phyloP scores from a whole-genome alignment of 208 protist species.

The Endotrypanum monterogeii region DNA sequence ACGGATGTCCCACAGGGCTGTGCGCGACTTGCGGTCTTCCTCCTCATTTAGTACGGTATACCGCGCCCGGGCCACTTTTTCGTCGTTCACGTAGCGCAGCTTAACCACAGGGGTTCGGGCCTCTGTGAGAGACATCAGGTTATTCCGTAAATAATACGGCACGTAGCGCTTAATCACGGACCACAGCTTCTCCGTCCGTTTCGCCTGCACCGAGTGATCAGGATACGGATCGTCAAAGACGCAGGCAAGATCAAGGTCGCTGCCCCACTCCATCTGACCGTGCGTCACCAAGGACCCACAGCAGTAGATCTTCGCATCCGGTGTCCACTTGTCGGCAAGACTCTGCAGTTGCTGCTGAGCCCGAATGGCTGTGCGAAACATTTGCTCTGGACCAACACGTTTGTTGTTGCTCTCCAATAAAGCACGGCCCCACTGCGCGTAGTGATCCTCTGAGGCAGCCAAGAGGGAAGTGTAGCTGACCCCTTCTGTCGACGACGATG shows the following conservation, averaged over 20 bases:
- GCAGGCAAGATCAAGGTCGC: conserved; percentile 88
- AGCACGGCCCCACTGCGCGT: conserved; percentile 72
- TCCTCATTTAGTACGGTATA: conserved; percentile 84
- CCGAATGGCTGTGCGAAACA: conserved; percentile 81
- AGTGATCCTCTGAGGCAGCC: conserved; percentile 67
- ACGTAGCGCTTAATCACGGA: conserved; percentile 88
- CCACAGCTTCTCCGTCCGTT: conserved; percentile 88
- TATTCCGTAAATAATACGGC: conserved; percentile 78
- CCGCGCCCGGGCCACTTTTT: conserved; percentile 73
- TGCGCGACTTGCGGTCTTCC: conserved; percentile 84
- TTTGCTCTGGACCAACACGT: conserved; percentile 82
- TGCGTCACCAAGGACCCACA: conserved; percentile 88
- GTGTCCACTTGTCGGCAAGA: conserved; percentile 88
- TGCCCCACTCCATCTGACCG: conserved; percentile 92
- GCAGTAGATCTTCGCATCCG: conserved; percentile 90
- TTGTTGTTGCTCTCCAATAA: conserved; percentile 81
- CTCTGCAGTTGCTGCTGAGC: conserved; percentile 84
- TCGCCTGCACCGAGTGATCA: conserved; percentile 74
- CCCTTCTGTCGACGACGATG: conserved; percentile 2
- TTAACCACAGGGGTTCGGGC: conserved; percentile 88
- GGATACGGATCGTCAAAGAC: conserved; percentile 91
- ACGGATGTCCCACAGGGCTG: conserved; percentile 80
- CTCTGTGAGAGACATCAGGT: conserved; percentile 76
- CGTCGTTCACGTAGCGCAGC: conserved; percentile 79
- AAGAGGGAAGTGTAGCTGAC: conserved; percentile 26